Evolutionary conservation across 345 rosid genomes (phyloP).

Genomic region (Geranium brycei): DNA sequence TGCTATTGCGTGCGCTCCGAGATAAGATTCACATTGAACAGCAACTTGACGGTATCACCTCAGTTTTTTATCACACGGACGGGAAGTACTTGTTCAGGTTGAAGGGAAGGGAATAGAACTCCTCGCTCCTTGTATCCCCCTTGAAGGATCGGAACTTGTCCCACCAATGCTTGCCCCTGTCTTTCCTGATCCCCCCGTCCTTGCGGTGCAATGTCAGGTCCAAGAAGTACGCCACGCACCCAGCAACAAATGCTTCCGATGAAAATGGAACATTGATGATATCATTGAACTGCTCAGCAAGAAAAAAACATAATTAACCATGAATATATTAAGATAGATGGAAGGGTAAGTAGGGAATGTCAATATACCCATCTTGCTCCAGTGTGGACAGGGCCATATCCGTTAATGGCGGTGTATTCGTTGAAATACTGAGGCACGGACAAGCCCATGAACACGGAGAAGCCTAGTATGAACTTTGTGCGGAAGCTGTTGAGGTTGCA

Average conservation of each 20-base stretch:
- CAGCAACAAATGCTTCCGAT: slow-evolving; percentile 88
- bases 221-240: slow-evolving; percentile 61
- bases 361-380: slow-evolving; percentile 77
- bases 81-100: slow-evolving; percentile 88
- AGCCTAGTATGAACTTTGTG: slow-evolving; percentile 67
- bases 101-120: slow-evolving; percentile 87
- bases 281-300: slow-evolving; percentile 64
- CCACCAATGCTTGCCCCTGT: slow-evolving; percentile 98
- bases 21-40: slow-evolving; percentile 12
- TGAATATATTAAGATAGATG: background rate
- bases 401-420: slow-evolving; percentile 69
- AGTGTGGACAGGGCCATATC: slow-evolving; percentile 83
- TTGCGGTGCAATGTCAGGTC: slow-evolving; percentile 61
- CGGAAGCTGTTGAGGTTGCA: slow-evolving; percentile 97
- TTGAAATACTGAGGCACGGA: slow-evolving; percentile 94
- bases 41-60: background rate
- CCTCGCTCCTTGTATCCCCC: slow-evolving; percentile 63
- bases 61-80: slow-evolving; percentile 33
- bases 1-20: slow-evolving; percentile 4
- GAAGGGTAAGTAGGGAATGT: slow-evolving; percentile 6
- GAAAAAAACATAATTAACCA: background rate
- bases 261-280: slow-evolving; percentile 88
- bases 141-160: slow-evolving; percentile 62
- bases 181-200: slow-evolving; percentile 50
- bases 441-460: slow-evolving; percentile 77